A percentile compares a stretch with the other conserved stretches of the same genome.
These are phyloP conservation scores for Drosera capensis DNA, from an alignment of 148 eudicot genomes.

Conservation along the genomic window DNA sequence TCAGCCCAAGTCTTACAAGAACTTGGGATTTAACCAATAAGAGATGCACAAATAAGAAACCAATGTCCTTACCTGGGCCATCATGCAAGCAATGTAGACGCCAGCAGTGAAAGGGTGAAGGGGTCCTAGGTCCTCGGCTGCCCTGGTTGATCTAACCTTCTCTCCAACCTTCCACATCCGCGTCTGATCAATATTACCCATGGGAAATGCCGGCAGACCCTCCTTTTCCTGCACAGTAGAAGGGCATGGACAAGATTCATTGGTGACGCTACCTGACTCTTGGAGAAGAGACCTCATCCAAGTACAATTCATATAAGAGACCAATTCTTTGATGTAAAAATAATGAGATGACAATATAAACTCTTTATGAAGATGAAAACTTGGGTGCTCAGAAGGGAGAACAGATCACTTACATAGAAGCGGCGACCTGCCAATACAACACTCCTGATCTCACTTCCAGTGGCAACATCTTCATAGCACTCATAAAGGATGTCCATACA, in stretches of 20 bases:
- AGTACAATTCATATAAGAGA: background rate
- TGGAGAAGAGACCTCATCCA: too few relatives aligned
- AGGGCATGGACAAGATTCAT: background rate
- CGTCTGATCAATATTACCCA: constrained; percentile 98
- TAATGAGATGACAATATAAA: too few relatives aligned
- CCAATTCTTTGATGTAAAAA: background rate
- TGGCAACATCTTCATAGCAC: constrained; percentile 96
- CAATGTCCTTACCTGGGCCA: constrained; percentile 96
- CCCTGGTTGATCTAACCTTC: constrained; percentile 57
- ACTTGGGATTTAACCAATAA: too few relatives aligned
- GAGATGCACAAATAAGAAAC: too few relatives aligned
- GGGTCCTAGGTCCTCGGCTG: constrained; percentile 87
- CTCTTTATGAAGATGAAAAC: too few relatives aligned
- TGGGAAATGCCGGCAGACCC: constrained; percentile 93
- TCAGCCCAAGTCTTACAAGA: too few relatives aligned
- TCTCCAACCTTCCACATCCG: constrained; percentile 98
- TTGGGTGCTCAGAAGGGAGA: too few relatives aligned
- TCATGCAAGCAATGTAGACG: constrained; percentile 88
- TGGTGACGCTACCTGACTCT: too few relatives aligned
- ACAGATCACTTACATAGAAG: constrained; percentile 45
- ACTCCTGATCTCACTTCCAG: constrained; percentile 88
- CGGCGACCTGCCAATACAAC: constrained; percentile 98
- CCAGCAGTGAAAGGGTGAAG: constrained; percentile 94
- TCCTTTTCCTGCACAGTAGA: constrained; percentile 63
- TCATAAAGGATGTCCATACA: constrained; percentile 94